Base-by-base conservation (phyloP, 345 rosid genomes). In the Gossypium stocksii region DNA sequence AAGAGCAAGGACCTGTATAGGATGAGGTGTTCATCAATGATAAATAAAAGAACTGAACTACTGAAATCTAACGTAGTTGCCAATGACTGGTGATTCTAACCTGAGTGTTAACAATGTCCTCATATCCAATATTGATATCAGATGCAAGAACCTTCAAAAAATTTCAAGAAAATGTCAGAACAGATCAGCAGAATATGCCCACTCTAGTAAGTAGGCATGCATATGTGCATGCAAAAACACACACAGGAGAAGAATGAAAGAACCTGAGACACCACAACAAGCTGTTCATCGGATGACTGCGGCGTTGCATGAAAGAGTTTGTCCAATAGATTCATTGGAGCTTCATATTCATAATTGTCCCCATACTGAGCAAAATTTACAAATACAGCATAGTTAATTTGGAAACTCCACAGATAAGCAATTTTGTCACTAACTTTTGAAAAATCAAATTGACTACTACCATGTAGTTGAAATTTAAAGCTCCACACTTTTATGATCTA, bases 231-330 rank as follows among this genome's bases (percentile, higher is more conserved):
- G 13, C 15, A 29, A 9, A 25, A 8, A 56, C 34, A 17, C 16
- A 19, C 66, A 60, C 49, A 16, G 67, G 43, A 73, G 60, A 51
- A 0, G 23, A 77, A 60, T 13, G 43, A 25, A 43, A 60, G 43
- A 60, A 89, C 94, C 91, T 89, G 94, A 67, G 94, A 89, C 49
- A 89, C 86, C 63, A 89, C 94, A 70, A 89, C 91, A 27, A 89
- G 85, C 78, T 89, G 91, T 66, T 85, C 90, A 64, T 88, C 88
- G 65, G 78, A 81, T 38, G 87, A 84, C 74, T 84, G 88, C 44
- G 88, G 86, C 94, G 88, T 84, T 65, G 88, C 78, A 83, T 89
- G 88, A 44, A 89, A 82, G 79, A 83, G 89, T 76, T 86, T 88
- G 82, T 89, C 90, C 86, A 88, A 80, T 58, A 89, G 83, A 76